Percentiles rank a stretch among this genome's conserved stretches.
Evolutionary conservation across 2,329 filamentous ascomycete species (phyloP).

Genomic region (Fusarium papillatum): DNA sequence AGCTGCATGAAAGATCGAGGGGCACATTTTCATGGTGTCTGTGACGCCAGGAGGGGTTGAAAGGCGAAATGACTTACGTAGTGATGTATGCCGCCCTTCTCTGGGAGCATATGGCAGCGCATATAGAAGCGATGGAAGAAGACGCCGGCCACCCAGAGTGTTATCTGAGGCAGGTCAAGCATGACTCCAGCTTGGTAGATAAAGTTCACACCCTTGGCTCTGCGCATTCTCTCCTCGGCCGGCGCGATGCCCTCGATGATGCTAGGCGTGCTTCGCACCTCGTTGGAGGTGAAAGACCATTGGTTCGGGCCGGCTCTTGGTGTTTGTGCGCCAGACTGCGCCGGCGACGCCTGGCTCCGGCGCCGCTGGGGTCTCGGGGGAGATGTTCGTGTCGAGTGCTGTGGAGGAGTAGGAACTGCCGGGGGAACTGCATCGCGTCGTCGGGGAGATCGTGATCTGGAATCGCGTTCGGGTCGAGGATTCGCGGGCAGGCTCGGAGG

Average conservation of each 20-base stretch:
- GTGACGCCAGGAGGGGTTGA: neutral
- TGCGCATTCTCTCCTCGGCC: constrained; percentile 82
- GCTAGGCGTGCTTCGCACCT: constrained; percentile 86
- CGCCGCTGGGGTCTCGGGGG: constrained; percentile 64
- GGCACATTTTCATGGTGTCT: constrained; percentile 1
- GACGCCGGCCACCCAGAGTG: constrained; percentile 90
- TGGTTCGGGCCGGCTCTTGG: constrained; percentile 66
- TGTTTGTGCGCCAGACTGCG: constrained; percentile 54
- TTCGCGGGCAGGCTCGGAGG: constrained; percentile 61
- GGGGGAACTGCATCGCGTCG: constrained; percentile 69
- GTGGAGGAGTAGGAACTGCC: constrained; percentile 72
- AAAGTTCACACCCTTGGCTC: constrained; percentile 96
- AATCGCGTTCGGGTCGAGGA: constrained; percentile 57
- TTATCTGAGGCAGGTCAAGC: constrained; percentile 92
- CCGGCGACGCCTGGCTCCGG: constrained; percentile 58
- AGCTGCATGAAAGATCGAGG: neutral
- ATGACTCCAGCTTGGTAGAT: constrained; percentile 95
- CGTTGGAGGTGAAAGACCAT: constrained; percentile 91
- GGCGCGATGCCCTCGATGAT: constrained; percentile 84
- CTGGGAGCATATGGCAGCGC: constrained; percentile 84
- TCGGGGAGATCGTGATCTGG: constrained; percentile 62
- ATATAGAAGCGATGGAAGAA: constrained; percentile 98
- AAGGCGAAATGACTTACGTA: constrained; percentile 73
- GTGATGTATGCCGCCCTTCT: constrained; percentile 86
- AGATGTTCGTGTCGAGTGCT: constrained; percentile 66